Conservation (phyloP, 2,329 filamentous ascomycete genomes). For the Elsinoe fawcettii region DNA sequence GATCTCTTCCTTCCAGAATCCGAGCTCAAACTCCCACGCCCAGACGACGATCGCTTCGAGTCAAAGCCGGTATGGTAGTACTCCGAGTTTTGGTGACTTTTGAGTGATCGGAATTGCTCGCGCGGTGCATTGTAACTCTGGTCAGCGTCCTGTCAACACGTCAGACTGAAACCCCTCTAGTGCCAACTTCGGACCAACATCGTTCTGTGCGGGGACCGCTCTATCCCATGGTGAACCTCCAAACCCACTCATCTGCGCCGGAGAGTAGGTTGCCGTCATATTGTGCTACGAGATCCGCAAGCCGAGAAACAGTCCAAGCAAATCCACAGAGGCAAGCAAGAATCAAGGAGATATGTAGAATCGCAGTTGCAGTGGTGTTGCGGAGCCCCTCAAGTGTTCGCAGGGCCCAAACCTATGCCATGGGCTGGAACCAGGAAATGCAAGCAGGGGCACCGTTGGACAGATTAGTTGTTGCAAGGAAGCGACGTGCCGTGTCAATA, state of each 20-base stretch:
- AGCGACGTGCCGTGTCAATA: background rate
- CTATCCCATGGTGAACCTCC: background rate
- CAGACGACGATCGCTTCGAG: slow-evolving; percentile 13
- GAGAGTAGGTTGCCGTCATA: slow-evolving; percentile 6
- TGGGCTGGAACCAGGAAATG: background rate
- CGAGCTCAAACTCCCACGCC: slow-evolving; percentile 5
- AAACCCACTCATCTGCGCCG: background rate
- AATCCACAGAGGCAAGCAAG: too few species aligned
- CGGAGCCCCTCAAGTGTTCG: background rate
- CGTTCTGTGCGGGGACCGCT: slow-evolving; percentile 1
- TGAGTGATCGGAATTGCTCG: background rate
- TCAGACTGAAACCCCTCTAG: background rate
- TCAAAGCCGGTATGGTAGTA: slow-evolving; percentile 8
- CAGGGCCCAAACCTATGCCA: background rate
- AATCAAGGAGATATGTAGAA: too few species aligned
- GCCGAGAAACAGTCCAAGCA: background rate
- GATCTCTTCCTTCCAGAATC: slow-evolving; percentile 7
- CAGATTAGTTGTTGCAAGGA: background rate
- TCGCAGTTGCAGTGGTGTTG: background rate
- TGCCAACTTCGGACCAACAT: background rate
- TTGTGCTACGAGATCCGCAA: background rate
- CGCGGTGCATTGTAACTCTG: background rate
- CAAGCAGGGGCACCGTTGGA: background rate
- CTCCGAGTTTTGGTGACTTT: slow-evolving; percentile 7
- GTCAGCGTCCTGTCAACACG: background rate